Evolutionary conservation across 2,329 filamentous ascomycete species (phyloP).

Genomic region (Lasiodiplodia theobromae): DNA sequence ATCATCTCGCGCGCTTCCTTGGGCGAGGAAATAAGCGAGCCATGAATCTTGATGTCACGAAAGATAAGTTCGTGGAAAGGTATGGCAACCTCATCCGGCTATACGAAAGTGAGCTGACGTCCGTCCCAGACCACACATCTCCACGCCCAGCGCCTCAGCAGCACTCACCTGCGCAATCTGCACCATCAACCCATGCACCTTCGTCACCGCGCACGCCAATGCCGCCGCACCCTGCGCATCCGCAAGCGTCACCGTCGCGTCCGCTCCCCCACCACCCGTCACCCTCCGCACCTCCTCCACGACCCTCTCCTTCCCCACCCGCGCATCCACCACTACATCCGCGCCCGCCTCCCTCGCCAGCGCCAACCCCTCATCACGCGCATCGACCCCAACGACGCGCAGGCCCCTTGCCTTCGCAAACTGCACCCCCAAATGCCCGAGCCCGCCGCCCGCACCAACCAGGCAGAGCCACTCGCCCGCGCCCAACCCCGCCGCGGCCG

Average conservation of each 20-base stretch:
- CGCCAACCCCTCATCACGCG: conserved; percentile 60
- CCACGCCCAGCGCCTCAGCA: conserved; percentile 21
- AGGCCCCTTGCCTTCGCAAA: conserved; percentile 61
- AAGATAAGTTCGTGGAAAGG: conserved; percentile 60
- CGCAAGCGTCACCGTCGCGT: conserved; percentile 62
- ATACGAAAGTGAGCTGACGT: neutral
- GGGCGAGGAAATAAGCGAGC: conserved; percentile 54
- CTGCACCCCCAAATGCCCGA: conserved; percentile 61
- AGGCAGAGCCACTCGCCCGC: conserved; percentile 50
- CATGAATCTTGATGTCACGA: conserved; percentile 60
- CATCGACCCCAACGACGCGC: conserved; percentile 62
- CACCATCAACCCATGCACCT: conserved; percentile 65
- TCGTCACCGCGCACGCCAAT: conserved; percentile 62
- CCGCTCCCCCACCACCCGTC: conserved; percentile 59
- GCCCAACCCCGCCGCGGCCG: conserved; percentile 49
- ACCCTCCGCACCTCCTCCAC: conserved; percentile 56
- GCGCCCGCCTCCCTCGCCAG: conserved; percentile 58
- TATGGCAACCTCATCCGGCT: conserved; percentile 48
- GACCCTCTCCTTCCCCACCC: conserved; percentile 56
- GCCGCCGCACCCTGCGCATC: conserved; percentile 60
- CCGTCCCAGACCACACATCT: too few relatives aligned
- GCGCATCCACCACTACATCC: conserved; percentile 61
- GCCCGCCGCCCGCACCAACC: conserved; percentile 40
- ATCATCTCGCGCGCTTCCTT: conserved; percentile 58
- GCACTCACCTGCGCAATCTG: conserved; percentile 62